Evolutionary conservation across 2,329 filamentous ascomycete genomes (phyloP).

Genomic region (Xylariales sp.): DNA sequence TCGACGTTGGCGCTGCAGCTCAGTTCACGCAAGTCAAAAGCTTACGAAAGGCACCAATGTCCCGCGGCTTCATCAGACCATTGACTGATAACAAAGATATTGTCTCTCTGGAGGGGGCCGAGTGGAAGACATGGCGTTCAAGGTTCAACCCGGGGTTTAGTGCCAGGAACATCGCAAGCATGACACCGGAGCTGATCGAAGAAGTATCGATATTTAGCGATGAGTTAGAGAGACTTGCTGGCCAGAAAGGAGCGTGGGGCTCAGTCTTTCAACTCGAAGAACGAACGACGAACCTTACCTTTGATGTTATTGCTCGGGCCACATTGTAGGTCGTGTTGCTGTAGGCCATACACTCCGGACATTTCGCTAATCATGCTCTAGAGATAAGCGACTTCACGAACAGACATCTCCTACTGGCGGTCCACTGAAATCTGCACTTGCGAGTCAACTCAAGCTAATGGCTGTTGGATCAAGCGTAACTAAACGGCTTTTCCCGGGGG

Average conservation of each 20-base stretch:
- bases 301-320: slow-evolving; percentile 36
- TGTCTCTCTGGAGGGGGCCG: slow-evolving; percentile 20
- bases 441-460: too few relatives aligned
- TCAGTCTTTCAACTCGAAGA: slow-evolving; percentile 29
- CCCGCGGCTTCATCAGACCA: slow-evolving; percentile 10
- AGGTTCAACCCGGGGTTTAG: slow-evolving; percentile 34
- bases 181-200: slow-evolving; percentile 32
- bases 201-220: slow-evolving; percentile 32
- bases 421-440: neutral
- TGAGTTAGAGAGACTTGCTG: slow-evolving; percentile 21
- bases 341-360: neutral
- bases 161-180: slow-evolving; percentile 27
- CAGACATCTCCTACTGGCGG: neutral
- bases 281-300: slow-evolving; percentile 32
- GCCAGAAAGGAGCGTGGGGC: slow-evolving; percentile 23
- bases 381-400: neutral
- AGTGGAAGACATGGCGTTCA: slow-evolving; percentile 17
- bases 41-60: neutral
- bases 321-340: slow-evolving; percentile 23
- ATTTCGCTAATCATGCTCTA: too few relatives aligned
- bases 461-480: too few relatives aligned
- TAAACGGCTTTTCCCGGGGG: too few relatives aligned
- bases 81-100: slow-evolving; percentile 24
- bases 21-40: neutral
- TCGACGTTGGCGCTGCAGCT: too few relatives aligned